Conservation (phyloP, 179 eudicot genomes). For the Nepenthes alata region DNA sequence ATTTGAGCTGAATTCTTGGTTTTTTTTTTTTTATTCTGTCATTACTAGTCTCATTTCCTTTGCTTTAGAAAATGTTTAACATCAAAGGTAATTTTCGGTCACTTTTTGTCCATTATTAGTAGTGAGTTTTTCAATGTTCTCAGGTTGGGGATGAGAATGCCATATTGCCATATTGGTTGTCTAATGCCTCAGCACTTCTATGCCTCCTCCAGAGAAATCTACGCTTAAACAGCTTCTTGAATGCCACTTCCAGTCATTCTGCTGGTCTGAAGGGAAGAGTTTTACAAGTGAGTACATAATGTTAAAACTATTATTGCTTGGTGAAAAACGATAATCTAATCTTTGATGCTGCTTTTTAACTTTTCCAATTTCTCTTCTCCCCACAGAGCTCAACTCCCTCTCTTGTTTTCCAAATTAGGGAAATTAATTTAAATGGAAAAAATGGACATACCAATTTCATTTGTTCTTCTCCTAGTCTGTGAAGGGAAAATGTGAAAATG, state of each 20-base stretch:
- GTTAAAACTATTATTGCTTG: background rate
- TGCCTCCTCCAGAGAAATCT: conserved; percentile 85
- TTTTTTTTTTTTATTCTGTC: background rate
- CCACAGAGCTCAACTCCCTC: no score
- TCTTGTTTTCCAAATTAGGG: no score
- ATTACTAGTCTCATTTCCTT: background rate
- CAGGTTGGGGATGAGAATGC: conserved; percentile 77
- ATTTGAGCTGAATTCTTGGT: background rate
- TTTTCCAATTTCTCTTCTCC: no score
- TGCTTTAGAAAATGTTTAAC: background rate
- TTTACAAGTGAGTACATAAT: conserved; percentile 43
- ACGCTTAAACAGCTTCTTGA: conserved; percentile 76
- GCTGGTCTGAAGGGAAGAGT: conserved; percentile 61
- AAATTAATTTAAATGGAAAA: no score
- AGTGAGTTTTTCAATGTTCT: conserved; percentile 6
- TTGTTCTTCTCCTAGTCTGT: no score
- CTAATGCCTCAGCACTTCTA: conserved; percentile 85
- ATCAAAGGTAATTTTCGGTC: background rate
- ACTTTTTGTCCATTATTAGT: conserved; percentile 2
- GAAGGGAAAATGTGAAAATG: no score
- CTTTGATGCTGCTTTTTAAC: background rate
- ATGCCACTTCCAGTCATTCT: conserved; percentile 61
- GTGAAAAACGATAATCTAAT: background rate
- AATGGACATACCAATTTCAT: no score
- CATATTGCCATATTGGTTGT: conserved; percentile 84